phyloP scores from a whole-genome alignment of 805 yeast genomes.

The Zygoascus flipseniorum region DNA sequence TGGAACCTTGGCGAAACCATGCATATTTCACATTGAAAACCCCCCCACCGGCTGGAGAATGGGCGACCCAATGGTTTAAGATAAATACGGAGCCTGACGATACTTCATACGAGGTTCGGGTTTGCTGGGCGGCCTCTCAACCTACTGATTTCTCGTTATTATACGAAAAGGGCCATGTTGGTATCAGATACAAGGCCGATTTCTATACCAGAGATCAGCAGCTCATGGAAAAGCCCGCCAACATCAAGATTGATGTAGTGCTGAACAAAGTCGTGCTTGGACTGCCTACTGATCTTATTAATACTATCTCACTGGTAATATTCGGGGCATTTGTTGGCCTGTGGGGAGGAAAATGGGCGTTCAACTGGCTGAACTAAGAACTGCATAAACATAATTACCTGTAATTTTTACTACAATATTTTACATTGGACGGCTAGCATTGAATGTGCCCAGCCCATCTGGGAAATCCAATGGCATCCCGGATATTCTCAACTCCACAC shows the following conservation, averaged over 20 bases:
- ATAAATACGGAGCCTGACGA: conserved; percentile 4
- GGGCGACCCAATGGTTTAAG: conserved; percentile 3
- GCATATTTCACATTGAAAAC: background rate
- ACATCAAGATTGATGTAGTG: conserved; percentile 11
- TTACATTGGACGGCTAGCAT: conserved; percentile 27
- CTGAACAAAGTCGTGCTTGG: conserved; percentile 10
- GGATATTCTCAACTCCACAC: conserved; percentile 65
- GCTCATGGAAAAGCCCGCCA: conserved; percentile 11
- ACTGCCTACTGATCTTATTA: conserved; percentile 12
- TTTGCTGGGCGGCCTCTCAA: conserved; percentile 29
- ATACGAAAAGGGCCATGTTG: conserved; percentile 11
- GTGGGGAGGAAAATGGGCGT: background rate
- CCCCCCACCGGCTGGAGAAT: conserved; percentile 5
- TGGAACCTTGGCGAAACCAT: background rate
- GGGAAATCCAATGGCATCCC: conserved; percentile 84
- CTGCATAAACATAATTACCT: background rate
- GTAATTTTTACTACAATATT: background rate
- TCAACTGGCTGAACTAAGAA: background rate
- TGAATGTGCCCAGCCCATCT: conserved; percentile 52
- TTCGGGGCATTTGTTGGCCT: conserved; percentile 8
- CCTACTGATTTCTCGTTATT: conserved; percentile 22
- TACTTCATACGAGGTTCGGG: conserved; percentile 21
- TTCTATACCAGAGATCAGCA: conserved; percentile 8
- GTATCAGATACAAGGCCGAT: conserved; percentile 7
- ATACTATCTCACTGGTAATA: conserved; percentile 9